Evolutionary conservation across 2,329 filamentous ascomycete genomes (phyloP).

Genomic region (Calonectria pteridis): DNA sequence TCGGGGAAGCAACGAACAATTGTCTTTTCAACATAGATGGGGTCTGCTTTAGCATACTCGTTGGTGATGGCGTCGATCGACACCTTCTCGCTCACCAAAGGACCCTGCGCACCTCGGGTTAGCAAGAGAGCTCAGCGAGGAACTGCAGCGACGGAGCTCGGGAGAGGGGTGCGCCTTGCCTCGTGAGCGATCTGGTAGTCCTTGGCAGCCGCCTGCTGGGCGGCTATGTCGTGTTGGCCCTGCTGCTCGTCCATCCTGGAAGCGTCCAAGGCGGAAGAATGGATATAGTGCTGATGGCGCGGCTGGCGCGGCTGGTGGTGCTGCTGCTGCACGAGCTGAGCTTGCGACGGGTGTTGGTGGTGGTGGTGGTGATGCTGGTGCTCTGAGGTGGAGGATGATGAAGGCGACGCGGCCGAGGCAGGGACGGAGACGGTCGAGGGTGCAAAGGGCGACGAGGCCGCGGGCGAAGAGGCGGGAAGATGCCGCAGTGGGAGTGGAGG

Average conservation of each 20-base stretch:
- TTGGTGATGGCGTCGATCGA: constrained; percentile 82
- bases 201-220: constrained; percentile 71
- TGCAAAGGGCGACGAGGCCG: constrained; percentile 34
- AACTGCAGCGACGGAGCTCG: constrained; percentile 25
- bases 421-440: constrained; percentile 32
- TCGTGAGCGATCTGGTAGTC: constrained; percentile 70
- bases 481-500: constrained; percentile 27
- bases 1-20: constrained; percentile 67
- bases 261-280: constrained; percentile 22
- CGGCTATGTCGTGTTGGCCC: constrained; percentile 60
- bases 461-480: constrained; percentile 31
- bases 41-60: constrained; percentile 91
- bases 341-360: constrained; percentile 32
- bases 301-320: constrained; percentile 30
- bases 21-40: constrained; percentile 88
- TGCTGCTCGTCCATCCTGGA: constrained; percentile 52
- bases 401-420: constrained; percentile 32
- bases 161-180: constrained; percentile 54
- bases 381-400: constrained; percentile 29
- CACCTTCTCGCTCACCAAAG: constrained; percentile 82
- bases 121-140: constrained; percentile 18
- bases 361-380: constrained; percentile 18
- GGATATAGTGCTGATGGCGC: constrained; percentile 28
- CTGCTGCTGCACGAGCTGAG: constrained; percentile 32
- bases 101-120: constrained; percentile 71